Conservation (phyloP, 495 filamentous ascomycete genomes). For the Penicillium chermesinum region DNA sequence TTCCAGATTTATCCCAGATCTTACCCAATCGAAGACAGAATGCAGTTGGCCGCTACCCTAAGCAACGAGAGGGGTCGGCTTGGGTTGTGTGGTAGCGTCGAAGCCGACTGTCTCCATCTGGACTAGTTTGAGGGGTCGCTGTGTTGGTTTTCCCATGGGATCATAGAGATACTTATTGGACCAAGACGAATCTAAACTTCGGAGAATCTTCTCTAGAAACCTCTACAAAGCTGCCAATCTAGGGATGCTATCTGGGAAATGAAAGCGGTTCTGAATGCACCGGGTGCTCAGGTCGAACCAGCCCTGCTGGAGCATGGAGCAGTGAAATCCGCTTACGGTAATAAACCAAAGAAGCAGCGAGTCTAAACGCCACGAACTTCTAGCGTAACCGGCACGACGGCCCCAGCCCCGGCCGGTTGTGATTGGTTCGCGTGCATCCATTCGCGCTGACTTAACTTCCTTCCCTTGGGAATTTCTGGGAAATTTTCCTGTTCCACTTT, state of each 20-base stretch:
- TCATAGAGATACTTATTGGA: too few relatives aligned
- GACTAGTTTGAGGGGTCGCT: constrained; percentile 29
- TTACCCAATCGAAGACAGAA: too few relatives aligned
- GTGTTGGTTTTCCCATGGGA: too few relatives aligned
- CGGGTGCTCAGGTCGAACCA: background rate
- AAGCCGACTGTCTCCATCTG: constrained; percentile 20
- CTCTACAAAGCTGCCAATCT: background rate
- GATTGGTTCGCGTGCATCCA: too few relatives aligned
- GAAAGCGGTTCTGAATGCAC: background rate
- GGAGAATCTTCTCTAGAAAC: background rate
- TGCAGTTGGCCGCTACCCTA: constrained; percentile 22
- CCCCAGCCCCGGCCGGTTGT: background rate
- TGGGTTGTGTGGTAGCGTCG: constrained; percentile 10
- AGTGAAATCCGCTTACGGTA: too few relatives aligned
- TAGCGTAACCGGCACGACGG: too few relatives aligned
- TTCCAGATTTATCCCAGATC: too few relatives aligned
- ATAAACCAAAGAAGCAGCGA: too few relatives aligned
- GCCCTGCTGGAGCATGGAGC: too few relatives aligned
- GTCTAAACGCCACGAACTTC: background rate
- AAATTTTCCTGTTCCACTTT: constrained; percentile 19
- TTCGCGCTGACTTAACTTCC: too few relatives aligned
- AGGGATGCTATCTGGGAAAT: background rate
- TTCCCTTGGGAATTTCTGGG: background rate
- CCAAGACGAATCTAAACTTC: too few relatives aligned
- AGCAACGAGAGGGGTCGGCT: constrained; percentile 5